Base-by-base conservation (phyloP, 2,329 filamentous ascomycete genomes). In the Ophiostoma triangulosporum region DNA sequence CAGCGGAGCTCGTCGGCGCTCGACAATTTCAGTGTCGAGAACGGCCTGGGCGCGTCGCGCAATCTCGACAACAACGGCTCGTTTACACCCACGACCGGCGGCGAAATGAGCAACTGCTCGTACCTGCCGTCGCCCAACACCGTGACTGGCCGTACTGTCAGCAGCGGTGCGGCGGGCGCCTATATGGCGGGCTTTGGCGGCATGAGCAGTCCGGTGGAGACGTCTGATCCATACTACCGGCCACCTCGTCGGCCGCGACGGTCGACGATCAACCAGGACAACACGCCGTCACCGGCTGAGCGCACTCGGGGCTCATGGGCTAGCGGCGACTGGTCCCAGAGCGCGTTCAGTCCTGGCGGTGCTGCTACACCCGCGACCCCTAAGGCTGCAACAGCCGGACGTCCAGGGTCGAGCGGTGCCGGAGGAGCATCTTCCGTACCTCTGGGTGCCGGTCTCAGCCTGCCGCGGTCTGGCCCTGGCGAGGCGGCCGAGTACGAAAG, bases 161-260 rank as follows among this genome's bases (percentile, higher is more conserved):
- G 9, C 50, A 24, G 14, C 26, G 26, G 22, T 2, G 15, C 33
- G 24, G 32, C 26, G 11, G 35, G 6, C 14, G 20, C 4, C n/a
- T 50, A n/a, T 36, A 50, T 43, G 35, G 43, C 17, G 6, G 43
- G 17, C 11, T 15, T n/a, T 11, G 32, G 48, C 15, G 35, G 38
- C 24, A 26, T 15, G 29, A 20, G 73, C 15, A 35, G 73, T 4
- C 68, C 72, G 27, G 64, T 73, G 31, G 76, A 83, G 58, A 64
- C 75, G 12, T 70, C 78, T 1, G 88, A 95, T 64, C 88, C 88
- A 0, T 97, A 93, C 64, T 97, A 95, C 64, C 83, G 91, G 48
- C 88, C 88, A 17, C 91, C 90, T 15, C 76, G 90, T 59, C 75
- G 81, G 53, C 78, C 84, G 36, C 62, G 65, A 31, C 60, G 63